Base-by-base conservation (phyloP, 169 alveolate species). In the Cryptosporidium ryanae region DNA sequence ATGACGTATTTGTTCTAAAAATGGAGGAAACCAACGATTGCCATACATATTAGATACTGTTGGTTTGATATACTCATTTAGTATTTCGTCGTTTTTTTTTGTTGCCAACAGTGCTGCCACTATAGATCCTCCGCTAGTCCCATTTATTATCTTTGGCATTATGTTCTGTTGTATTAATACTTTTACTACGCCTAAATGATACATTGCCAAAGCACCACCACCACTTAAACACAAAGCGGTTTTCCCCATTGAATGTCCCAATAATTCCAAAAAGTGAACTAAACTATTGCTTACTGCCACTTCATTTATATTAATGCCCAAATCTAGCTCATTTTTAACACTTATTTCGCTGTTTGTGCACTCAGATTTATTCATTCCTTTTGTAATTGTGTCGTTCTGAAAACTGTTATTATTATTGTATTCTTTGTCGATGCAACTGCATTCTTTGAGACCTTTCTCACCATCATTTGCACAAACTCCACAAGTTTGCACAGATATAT, bases 41-140 rank as follows among this genome's bases (percentile, higher is more conserved):
- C 91, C 90, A 46, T 68, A 54, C 82, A 82, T 65, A 61, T 48
- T 66, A 17, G 82, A 65, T 18, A 84, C 87, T 4, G 87, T 76
- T 34, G 87, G 87, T 34, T 76, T 44, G 52, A 65, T 90, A 44
- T 84, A 83, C 44, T 93, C 92, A 52, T 68, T 64, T 21, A 83
- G 52, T 50, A 93, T 48, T 50, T 93, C 95, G 2, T 82, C 89
- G 54, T 91, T 82, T 21, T 92, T 93, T 65, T 92, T 82, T 8
- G 94, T 82, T 52, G 94, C 91, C 13, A 93, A 82, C 90, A 93
- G 66, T 1, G 95, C 95, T n/a, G 95, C 95, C 23, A 93, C 90
- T 13, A 90, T 92, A 25, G 94, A 91, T 0, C 95, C 95, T 6
- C 94, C 95, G 21, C 94, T 90, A 18, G 93, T 89, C 23, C 95